Percentiles rank a stretch among this genome's conserved stretches.
These are phyloP conservation scores for Torrubiellomyces zombiae DNA, from an alignment of 2,329 filamentous ascomycete genomes.

Conservation along the genomic window DNA sequence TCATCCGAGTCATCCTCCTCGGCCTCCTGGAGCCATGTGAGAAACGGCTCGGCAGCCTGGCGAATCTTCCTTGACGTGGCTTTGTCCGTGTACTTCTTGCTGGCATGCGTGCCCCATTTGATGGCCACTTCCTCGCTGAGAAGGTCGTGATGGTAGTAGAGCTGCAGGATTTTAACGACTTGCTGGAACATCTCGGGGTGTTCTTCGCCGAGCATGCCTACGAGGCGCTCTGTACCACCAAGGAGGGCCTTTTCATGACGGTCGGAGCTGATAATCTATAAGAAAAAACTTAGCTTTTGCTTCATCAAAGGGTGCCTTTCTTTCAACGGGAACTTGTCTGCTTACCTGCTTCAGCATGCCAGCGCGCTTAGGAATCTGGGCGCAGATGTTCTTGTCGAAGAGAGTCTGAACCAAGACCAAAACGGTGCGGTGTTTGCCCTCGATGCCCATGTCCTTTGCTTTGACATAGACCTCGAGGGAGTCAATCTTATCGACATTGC, in stretches of 20 bases:
- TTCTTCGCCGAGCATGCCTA: constrained; percentile 54
- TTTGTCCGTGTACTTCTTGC: constrained; percentile 95
- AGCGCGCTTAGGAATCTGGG: constrained; percentile 73
- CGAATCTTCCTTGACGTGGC: constrained; percentile 85
- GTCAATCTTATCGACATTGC: constrained; percentile 61
- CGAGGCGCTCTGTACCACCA: constrained; percentile 84
- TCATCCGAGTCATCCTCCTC: constrained; percentile 53
- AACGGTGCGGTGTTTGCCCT: constrained; percentile 83
- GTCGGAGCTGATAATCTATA: constrained; percentile 53
- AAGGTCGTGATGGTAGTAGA: constrained; percentile 82
- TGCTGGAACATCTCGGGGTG: constrained; percentile 60
- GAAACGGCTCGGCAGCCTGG: constrained; percentile 84
- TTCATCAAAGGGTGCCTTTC: too few species aligned
- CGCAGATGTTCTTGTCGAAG: constrained; percentile 77
- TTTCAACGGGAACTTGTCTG: constrained; percentile 4
- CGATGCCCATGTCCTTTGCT: constrained; percentile 89
- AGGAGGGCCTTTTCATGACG: constrained; percentile 91
- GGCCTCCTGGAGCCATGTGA: constrained; percentile 83
- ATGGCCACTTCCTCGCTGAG: constrained; percentile 75
- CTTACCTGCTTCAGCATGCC: constrained; percentile 74
- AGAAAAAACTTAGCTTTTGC: too few species aligned
- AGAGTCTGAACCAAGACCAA: constrained; percentile 84
- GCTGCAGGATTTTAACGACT: constrained; percentile 73
- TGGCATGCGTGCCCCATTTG: constrained; percentile 86
- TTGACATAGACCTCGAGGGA: constrained; percentile 91